phyloP scores from a whole-genome alignment of 2,329 filamentous ascomycete species.

The Botryotinia globosa region DNA sequence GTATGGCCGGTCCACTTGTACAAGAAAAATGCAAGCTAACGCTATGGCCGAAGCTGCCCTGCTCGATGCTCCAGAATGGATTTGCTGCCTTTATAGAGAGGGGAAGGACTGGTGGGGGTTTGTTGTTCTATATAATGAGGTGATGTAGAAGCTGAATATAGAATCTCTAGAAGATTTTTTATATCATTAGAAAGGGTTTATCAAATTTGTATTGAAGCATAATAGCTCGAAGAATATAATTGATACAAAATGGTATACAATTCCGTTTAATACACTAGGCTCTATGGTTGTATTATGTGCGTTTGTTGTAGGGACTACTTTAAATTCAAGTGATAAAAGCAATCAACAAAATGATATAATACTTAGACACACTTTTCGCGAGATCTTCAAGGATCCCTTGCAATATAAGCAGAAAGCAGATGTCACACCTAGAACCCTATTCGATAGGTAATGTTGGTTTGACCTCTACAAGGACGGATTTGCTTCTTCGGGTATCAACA shows the following conservation, averaged over 20 bases:
- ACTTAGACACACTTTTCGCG: neutral
- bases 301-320: no score
- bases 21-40: neutral
- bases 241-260: no score
- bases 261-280: no score
- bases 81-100: neutral
- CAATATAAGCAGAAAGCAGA: neutral
- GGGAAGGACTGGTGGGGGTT: neutral
- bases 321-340: no score
- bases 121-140: neutral
- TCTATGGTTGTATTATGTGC: rapidly evolving
- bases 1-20: rapidly evolving
- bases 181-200: neutral
- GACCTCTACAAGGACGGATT: no score
- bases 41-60: neutral
- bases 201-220: neutral
- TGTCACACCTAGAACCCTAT: neutral
- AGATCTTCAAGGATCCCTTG: neutral
- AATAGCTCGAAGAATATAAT: neutral
- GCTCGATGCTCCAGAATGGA: neutral
- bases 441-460: no score
- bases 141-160: neutral
- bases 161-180: neutral
- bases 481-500: neutral
- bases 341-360: no score